Evolutionary conservation across 2,329 filamentous ascomycete genomes (phyloP), one percentile per base, ranked within the genome.

Genomic region (Lachnellula cervina): DNA sequence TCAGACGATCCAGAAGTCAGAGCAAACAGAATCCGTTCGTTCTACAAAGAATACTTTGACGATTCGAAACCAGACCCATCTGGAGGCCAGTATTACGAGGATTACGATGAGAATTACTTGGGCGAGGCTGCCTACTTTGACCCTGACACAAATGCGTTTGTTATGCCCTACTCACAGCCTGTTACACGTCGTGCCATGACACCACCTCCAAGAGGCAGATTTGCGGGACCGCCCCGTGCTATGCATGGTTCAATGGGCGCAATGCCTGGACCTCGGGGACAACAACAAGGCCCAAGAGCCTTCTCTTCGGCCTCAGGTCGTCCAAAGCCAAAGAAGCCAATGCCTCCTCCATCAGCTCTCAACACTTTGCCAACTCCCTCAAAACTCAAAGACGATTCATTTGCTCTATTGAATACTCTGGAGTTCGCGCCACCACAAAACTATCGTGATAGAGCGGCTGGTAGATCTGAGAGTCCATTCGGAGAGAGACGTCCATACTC

Each of bases 1-100:
- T 83, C 86, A 3, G 94, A 97, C 69, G 93, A 97, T 69, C 91
- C 94, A 0, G 94, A 97, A 72, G 86, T 93, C 68, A 85, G 94
- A 66, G 94, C 94, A 61, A 97, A 97, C 77, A 86, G 94, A 56
- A 99, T 99, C 64, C 84, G 94, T 71, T 99, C 94, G 4, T 99
- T 99, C 77, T 99, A 99, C 78, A 97, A 97, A 76, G 94, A 99
- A 70, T 99, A 99, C 76, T 99, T 99, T 66, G 94, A 97, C 63
- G 93, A 97, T 43, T 83, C 78, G 57, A 89, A 84, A 69, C 68
- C 68, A 43, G 66, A 62, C 16, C 67, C 67, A 47, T 53, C 44
- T 25, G 44, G 63, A n/a, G 70, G 68, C 16, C 70, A 78, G 53
- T 89, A 92, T 71, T 86, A 89, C 59, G 88, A 92, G 66, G 88